Evolutionary conservation across 495 filamentous ascomycete species (phyloP).

Genomic region (Xylaria palmicola): DNA sequence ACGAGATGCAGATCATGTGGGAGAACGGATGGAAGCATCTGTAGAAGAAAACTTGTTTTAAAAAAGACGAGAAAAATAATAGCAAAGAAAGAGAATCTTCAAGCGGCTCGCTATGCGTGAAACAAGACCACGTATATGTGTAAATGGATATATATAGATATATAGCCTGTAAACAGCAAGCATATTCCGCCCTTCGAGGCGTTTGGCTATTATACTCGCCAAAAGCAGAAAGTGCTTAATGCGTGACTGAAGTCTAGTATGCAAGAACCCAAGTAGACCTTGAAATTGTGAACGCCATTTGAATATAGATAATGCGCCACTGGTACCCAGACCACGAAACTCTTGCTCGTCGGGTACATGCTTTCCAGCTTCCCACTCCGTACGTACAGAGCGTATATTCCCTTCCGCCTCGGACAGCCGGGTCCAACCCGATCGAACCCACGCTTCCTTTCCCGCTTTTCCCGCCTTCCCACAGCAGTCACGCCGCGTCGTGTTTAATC

Average conservation of each 20-base stretch:
- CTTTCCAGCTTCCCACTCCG: too few relatives aligned
- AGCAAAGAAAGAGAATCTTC: background rate
- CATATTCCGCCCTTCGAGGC: background rate
- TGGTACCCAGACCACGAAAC: too few relatives aligned
- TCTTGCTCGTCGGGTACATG: too few relatives aligned
- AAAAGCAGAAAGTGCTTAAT: background rate
- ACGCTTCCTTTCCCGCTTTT: background rate
- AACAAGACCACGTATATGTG: too few relatives aligned
- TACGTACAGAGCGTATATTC: too few relatives aligned
- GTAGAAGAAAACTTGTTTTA: slow-evolving; percentile 30
- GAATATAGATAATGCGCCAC: background rate
- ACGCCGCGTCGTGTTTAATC: background rate
- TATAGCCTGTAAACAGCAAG: background rate
- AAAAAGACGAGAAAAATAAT: background rate
- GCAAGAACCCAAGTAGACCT: background rate
- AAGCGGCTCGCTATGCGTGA: too few relatives aligned
- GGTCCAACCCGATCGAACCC: too few relatives aligned
- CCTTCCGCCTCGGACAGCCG: too few relatives aligned
- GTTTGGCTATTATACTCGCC: background rate
- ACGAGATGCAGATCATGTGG: slow-evolving; percentile 82
- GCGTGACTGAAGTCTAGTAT: background rate
- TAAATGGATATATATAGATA: background rate
- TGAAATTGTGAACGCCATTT: background rate
- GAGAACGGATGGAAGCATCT: slow-evolving; percentile 77
- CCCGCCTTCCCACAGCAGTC: background rate